These are phyloP conservation scores for Oenanthe sinensis DNA, from an alignment of 129 eudicot genomes.

Conservation along the genomic window DNA sequence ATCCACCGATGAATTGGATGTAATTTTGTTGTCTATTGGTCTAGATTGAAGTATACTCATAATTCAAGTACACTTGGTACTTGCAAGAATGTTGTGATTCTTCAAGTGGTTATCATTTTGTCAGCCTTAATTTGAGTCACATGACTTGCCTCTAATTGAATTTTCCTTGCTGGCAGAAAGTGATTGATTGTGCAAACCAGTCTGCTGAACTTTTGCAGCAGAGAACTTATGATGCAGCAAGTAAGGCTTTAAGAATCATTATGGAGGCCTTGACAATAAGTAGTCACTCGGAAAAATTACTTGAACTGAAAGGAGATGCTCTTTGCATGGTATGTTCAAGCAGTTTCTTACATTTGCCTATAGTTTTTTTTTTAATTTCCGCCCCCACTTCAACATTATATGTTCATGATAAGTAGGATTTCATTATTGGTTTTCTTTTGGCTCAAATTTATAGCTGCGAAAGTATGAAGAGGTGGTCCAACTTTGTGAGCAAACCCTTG, in stretches of 20 bases:
- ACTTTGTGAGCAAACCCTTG: slow-evolving; percentile 73
- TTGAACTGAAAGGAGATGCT: slow-evolving; percentile 81
- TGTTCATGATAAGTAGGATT: not conserved
- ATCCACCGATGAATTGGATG: not conserved
- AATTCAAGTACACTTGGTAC: not conserved
- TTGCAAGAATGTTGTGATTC: not conserved
- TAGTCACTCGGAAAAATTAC: slow-evolving; percentile 66
- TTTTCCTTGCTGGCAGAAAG: slow-evolving; percentile 52
- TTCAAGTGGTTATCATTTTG: not conserved
- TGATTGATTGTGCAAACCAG: slow-evolving; percentile 28
- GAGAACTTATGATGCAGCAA: slow-evolving; percentile 52
- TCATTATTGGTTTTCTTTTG: slow-evolving; percentile 14
- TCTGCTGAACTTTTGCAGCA: slow-evolving; percentile 64
- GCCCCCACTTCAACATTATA: not conserved
- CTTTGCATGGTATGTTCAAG: slow-evolving; percentile 51
- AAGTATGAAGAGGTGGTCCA: slow-evolving; percentile 72
- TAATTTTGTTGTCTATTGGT: not conserved
- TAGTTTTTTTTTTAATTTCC: not conserved
- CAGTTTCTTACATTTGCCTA: slow-evolving; percentile 6
- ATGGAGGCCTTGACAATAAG: slow-evolving; percentile 65
- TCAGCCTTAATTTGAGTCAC: not conserved
- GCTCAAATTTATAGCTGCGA: slow-evolving; percentile 40
- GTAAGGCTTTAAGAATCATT: slow-evolving; percentile 44
- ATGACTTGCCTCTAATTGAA: slow-evolving; percentile 17
- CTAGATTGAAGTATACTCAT: not conserved